These are phyloP conservation scores for Craspedostauros australis DNA, from an alignment of 108 stramenopile genomes.

Conservation along the genomic window DNA sequence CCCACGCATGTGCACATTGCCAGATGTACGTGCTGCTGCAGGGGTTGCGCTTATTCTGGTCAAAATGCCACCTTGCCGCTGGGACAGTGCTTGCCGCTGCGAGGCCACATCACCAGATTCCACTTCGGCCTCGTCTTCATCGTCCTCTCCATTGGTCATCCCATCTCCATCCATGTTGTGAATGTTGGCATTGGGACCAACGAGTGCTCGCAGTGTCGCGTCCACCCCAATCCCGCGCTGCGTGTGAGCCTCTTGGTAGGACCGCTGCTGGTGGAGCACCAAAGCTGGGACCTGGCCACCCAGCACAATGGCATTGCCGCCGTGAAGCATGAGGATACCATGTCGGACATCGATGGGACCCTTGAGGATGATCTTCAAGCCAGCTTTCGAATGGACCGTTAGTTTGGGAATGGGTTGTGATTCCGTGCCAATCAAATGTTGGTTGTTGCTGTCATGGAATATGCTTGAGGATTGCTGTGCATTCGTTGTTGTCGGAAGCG, in stretches of 20 bases:
- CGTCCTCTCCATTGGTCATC: constrained; percentile 10
- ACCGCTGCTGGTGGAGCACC: constrained; percentile 34
- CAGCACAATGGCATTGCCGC: constrained; percentile 42
- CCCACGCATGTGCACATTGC: neutral
- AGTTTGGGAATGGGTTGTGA: constrained; percentile 36
- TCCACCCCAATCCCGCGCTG: constrained; percentile 62
- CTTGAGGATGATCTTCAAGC: constrained; percentile 51
- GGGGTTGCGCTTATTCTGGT: neutral
- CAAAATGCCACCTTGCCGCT: too few species aligned
- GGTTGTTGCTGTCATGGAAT: constrained; percentile 3
- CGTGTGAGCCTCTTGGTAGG: constrained; percentile 42
- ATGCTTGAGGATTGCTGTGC: neutral
- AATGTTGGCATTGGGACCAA: constrained; percentile 49
- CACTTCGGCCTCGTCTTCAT: constrained; percentile 20
- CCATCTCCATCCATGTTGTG: too few species aligned
- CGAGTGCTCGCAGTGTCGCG: constrained; percentile 70
- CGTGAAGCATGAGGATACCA: constrained; percentile 49
- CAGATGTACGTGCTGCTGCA: neutral
- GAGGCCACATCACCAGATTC: constrained; percentile 21
- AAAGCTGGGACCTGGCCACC: constrained; percentile 52
- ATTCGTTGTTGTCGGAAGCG: constrained; percentile 18
- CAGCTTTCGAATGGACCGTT: constrained; percentile 27
- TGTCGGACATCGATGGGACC: constrained; percentile 43
- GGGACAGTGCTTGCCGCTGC: too few species aligned
- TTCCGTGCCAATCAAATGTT: constrained; percentile 40